Base-by-base conservation (phyloP, 345 rosid genomes). In the Dimocarpus longan region DNA sequence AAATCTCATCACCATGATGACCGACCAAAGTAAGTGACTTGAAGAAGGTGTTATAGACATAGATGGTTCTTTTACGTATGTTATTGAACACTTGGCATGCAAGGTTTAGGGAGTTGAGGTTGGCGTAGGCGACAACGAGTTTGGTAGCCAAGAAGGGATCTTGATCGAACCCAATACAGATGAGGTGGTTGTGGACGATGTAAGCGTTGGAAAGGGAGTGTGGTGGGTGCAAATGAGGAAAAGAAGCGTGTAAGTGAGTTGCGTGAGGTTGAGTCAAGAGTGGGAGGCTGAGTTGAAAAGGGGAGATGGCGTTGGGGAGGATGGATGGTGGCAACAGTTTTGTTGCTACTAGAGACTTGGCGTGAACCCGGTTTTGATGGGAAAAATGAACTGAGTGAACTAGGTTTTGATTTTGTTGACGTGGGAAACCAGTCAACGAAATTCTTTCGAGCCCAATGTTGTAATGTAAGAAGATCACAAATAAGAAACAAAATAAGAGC, bases 141-240 rank as follows among this genome's bases (percentile, higher is more conserved):
- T 95, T 95, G 52, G 98, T 95, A 10, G 90, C 98, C 93, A 95
- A 81, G 87, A 93, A 95, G 11, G 98, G 94, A 52, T 95, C 98
- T 81, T 92, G 93, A 76, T 86, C 98, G 28, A 26, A 26, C 28
- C 28, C 28, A 26, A 26, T 26, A 26, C 28, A 1, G 1, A 26
- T 0, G 28, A 95, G 88, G 75, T 91, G 97, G 48, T 84, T 81
- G 54, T 95, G 95, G 79, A 95, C 90, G 22, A 77, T 71, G 74
- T 73, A 79, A 63, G 89, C 98, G 60, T 89, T 87, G 57, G 90
- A 75, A 68, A 91, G 83, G 21, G 97, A 91, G 63, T 85, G 88
- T 26, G 28, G 28, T 26, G 0, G 28, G 28, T 26, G 28, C 28
- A 26, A 1, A 1, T 1, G 28, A 0, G 94, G 80, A 95, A 85